Evolutionary conservation across 805 yeast species (phyloP).

Genomic region (Suhomyces xylopsoci): DNA sequence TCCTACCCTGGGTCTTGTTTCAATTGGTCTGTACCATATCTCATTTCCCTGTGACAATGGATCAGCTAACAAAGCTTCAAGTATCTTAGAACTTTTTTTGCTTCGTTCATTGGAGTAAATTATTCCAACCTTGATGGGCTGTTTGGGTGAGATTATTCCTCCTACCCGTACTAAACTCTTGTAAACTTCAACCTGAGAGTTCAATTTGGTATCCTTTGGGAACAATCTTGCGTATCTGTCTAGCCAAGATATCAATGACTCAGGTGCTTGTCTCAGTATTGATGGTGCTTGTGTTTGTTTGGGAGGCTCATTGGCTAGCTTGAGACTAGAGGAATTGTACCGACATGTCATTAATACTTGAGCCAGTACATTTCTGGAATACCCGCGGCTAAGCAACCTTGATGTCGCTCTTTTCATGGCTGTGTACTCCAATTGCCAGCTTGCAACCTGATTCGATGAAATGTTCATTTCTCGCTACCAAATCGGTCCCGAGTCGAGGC

Average conservation of each 20-base stretch:
- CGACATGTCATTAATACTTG: not conserved
- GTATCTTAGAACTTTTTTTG: conserved; percentile 22
- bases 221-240: conserved; percentile 8
- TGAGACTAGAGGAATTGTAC: not conserved
- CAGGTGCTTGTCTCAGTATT: not conserved
- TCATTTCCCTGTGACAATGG: conserved; percentile 34
- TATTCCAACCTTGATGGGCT: conserved; percentile 30
- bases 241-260: conserved; percentile 1
- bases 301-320: not conserved
- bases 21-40: conserved; percentile 30
- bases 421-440: not conserved
- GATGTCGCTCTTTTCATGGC: not conserved
- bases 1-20: conserved; percentile 15
- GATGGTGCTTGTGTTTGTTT: not conserved
- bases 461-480: not conserved
- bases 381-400: not conserved
- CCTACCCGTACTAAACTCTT: conserved; percentile 8
- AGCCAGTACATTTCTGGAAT: not conserved
- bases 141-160: conserved; percentile 1
- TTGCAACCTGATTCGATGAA: not conserved
- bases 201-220: conserved; percentile 19
- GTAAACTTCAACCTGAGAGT: conserved; percentile 13
- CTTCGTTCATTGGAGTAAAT: conserved; percentile 26
- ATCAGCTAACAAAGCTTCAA: conserved; percentile 38
- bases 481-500: not conserved